Conservation (phyloP, 306 rosid genomes). For the Nissolia schottii region DNA sequence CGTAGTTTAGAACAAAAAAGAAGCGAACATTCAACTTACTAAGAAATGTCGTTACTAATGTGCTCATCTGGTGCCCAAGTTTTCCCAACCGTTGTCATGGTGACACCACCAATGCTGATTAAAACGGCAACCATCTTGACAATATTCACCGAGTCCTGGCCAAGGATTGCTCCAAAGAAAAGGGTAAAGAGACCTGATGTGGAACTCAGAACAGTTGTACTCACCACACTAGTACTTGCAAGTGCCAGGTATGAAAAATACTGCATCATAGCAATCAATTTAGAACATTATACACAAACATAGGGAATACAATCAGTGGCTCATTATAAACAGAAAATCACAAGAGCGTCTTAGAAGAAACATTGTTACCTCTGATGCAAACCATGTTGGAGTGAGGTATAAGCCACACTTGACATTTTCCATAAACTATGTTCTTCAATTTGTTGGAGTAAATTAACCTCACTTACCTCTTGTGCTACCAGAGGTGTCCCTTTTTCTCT, state of each 20-base stretch:
- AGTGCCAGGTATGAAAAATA: constrained; percentile 67
- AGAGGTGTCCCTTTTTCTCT: constrained; percentile 50
- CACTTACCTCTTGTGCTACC: constrained; percentile 20
- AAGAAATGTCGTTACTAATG: constrained; percentile 23
- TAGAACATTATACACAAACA: not conserved
- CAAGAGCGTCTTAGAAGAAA: not conserved
- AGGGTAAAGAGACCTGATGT: constrained; percentile 70
- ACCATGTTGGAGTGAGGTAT: constrained; percentile 64
- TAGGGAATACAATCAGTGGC: not conserved
- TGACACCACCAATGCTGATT: constrained; percentile 65
- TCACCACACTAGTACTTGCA: constrained; percentile 69
- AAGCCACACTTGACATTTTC: constrained; percentile 54
- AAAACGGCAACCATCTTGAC: constrained; percentile 53
- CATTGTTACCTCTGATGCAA: constrained; percentile 61
- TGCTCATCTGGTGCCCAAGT: constrained; percentile 57
- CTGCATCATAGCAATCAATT: constrained; percentile 38
- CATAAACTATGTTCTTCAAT: constrained; percentile 31
- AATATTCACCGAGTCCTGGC: constrained; percentile 50
- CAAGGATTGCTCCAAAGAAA: constrained; percentile 59
- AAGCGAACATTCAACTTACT: constrained; percentile 41
- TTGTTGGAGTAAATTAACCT: constrained; percentile 29
- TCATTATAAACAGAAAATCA: not conserved
- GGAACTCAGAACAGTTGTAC: constrained; percentile 64
- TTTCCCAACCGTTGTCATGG: constrained; percentile 58
- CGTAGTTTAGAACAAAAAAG: not conserved